Evolutionary conservation across 768 basidiomycete genomes (phyloP), one percentile per base, ranked within the genome.

Genomic region (Lactarius deliciosus): DNA sequence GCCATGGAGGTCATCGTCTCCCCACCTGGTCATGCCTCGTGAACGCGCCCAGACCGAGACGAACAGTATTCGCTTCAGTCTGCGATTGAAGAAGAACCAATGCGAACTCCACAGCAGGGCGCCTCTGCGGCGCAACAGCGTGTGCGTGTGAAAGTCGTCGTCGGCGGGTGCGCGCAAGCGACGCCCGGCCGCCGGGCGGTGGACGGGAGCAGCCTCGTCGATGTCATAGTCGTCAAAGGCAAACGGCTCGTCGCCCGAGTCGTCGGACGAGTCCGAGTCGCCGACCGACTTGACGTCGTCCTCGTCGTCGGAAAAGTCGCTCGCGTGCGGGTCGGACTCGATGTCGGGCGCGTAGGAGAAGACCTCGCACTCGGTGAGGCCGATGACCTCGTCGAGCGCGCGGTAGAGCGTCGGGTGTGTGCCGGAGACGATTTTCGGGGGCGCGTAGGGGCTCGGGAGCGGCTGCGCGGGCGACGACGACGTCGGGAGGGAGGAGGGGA

Each of bases 21-120:
- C 76, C 73, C 83, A 84, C 47, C 83, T 78, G 20, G 80, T 78
- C 22, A 85, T 79, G 58, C 85, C 83, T 72, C 83, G 84, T 38
- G 89, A 88, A 54, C 90, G 85, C 8, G 95, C 93, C 93, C 94
- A 97, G 25, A 94, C 87, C 1, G 93, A 90, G 65, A 97, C 84
- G 79, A 96, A 98, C 63, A 98, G 78, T 72, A 98, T 86, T 25
- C 96, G 87, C 80, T 96, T 97, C 78, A 88, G 79, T 80, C 94
- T 96, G 73, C 90, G 85, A 81, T 95, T 96, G 73, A 94, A 81
- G 80, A 98, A 96, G 82, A 98, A 98, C 89, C 94, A 96, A 75
- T 96, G 93, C 13, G 92, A 93, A 40, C 92, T 95, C 96, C 96
- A 98, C 8, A 98, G 82, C 64, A 98, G 79, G 5, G 93, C 90